Evolutionary conservation across 202 grass and related monocot species (phyloP).

Genomic region (Bolboschoenoplectus hybrid): DNA sequence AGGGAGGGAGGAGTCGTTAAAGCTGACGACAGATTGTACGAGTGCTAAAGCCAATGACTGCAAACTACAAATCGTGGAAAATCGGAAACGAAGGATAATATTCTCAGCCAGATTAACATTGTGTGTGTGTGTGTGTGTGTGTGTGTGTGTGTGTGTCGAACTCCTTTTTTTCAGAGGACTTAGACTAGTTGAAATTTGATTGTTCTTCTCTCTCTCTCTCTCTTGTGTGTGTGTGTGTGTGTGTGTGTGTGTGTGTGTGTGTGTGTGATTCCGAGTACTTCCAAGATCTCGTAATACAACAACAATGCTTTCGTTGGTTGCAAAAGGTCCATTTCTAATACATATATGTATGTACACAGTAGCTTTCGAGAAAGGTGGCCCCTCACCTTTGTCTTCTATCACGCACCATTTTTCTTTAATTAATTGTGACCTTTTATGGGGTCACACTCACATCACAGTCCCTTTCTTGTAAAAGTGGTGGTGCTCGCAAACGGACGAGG

Average conservation of each 20-base stretch:
- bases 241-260: no score
- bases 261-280: not conserved
- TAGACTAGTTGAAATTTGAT: not conserved
- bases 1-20: not conserved
- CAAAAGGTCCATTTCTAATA: not conserved
- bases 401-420: not conserved
- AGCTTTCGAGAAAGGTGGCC: constrained; percentile 9
- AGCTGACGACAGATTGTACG: constrained; percentile 27
- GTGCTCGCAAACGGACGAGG: not conserved
- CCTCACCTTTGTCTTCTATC: not conserved
- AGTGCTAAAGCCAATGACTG: not conserved
- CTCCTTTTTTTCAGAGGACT: not conserved
- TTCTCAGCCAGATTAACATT: not conserved
- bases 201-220: not conserved
- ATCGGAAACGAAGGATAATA: not conserved
- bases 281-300: not conserved
- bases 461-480: constrained; percentile 39
- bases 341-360: not conserved
- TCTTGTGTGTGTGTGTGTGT: no score
- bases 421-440: not conserved
- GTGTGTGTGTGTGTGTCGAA: not conserved
- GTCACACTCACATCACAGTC: constrained; percentile 6
- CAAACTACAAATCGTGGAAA: constrained; percentile 15
- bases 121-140: not conserved
- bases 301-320: not conserved